Evolutionary conservation across 202 grass and related monocot genomes (phyloP), one percentile per base, ranked within the genome.

Genomic region (Hordeum pubiflorum): DNA sequence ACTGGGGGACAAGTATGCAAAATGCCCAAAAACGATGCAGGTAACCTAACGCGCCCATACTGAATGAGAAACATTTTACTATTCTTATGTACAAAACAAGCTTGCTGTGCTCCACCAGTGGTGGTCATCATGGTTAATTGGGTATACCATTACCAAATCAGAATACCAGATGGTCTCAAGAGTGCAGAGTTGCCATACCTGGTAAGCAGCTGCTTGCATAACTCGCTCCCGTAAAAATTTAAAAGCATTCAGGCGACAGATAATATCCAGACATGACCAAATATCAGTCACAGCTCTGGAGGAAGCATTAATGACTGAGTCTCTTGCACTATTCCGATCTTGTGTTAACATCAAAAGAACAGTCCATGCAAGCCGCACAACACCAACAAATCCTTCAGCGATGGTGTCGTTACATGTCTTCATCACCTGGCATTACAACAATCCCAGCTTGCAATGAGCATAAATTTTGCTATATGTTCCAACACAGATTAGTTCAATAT

Each of bases 291-390:
- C 57, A 43, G 88, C 84, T 70, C 61, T 83, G n/a, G 87, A 81
- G 77, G 86, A 85, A 82, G 65, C 55, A 78, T 79, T 85, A 64
- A 65, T 83, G 63, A 84, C 12, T 75, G 59, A 55, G 56, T 84
- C 88, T 79, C 82, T 91, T 71, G 88, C 85, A 69, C 58, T 81
- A 79, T 80, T 82, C 79, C 14, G 84, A 74, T 97, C 94, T 83
- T 97, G 92, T 89, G 86, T 89, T 87, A 94, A 85, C 87, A 94
- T 94, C 82, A 97, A 90, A 91, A 93, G 84, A 78, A 94, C 88
- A 40, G 79, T 73, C 95, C 95, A 98, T 38, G 88, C 90, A 89
- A 98, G 87, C 75, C 92, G 82, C 69, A 94, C 92, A 79, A 82
- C 71, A 84, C 91, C 84, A 89, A 88, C 74, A 81, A 94, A 98